Conservation (phyloP, 1,284 basidiomycete species). For the Ceratobasidium sp. region DNA sequence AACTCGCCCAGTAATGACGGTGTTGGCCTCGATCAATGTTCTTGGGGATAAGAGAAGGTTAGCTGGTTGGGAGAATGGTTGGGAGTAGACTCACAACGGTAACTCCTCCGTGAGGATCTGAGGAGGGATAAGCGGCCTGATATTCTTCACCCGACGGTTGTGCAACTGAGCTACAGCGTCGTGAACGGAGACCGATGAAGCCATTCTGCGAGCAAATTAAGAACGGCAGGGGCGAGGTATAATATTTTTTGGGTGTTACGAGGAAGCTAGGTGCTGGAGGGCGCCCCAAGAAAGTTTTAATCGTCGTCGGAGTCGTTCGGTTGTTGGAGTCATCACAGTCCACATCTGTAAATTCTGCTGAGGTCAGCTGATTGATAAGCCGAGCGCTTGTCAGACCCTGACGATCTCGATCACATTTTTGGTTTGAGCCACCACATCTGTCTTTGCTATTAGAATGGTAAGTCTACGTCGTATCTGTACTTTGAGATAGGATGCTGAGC, state of each 20-base stretch:
- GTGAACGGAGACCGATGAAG: slow-evolving; percentile 65
- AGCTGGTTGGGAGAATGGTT: background rate
- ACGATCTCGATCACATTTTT: slow-evolving; percentile 46
- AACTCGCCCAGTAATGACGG: slow-evolving; percentile 83
- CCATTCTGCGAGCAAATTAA: background rate
- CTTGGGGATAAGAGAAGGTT: slow-evolving; percentile 57
- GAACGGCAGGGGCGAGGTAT: background rate
- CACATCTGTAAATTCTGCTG: slow-evolving; percentile 28
- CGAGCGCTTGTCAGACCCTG: slow-evolving; percentile 43
- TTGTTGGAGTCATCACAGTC: slow-evolving; percentile 36
- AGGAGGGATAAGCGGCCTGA: slow-evolving; percentile 90
- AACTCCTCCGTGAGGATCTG: slow-evolving; percentile 93
- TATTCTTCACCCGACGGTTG: slow-evolving; percentile 88
- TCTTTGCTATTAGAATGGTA: slow-evolving; percentile 14
- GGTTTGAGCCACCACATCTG: slow-evolving; percentile 28
- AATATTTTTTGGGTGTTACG: background rate
- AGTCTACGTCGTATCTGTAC: background rate
- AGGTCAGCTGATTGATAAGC: background rate
- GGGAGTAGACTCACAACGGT: slow-evolving; percentile 69
- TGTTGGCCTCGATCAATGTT: slow-evolving; percentile 79
- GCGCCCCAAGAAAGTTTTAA: slow-evolving; percentile 29
- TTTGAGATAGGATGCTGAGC: background rate
- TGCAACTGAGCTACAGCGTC: slow-evolving; percentile 86
- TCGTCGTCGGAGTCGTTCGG: slow-evolving; percentile 33
- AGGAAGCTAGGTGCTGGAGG: background rate